A percentile compares a stretch with the other conserved stretches of the same genome.
Evolutionary conservation across 495 filamentous ascomycete species (phyloP).

Genomic region (Bryoglossum gracile): DNA sequence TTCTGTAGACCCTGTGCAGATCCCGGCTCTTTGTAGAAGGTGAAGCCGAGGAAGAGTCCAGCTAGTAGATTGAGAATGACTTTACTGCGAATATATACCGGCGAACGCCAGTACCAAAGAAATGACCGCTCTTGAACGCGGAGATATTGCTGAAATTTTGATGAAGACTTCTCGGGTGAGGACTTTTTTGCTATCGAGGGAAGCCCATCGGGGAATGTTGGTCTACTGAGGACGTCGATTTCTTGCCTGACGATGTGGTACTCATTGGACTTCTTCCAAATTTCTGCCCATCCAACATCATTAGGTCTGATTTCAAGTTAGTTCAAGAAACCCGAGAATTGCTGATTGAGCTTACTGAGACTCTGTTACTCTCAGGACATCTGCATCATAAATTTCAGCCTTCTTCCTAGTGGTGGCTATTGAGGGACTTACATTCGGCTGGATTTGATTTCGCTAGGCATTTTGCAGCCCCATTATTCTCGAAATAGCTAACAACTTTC

Average conservation of each 20-base stretch:
- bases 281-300: background rate
- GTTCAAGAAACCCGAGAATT: slow-evolving; percentile 87
- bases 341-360: slow-evolving; percentile 53
- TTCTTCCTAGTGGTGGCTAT: no score
- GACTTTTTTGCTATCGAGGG: background rate
- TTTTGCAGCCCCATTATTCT: slow-evolving; percentile 58
- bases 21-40: slow-evolving; percentile 67
- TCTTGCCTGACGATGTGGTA: background rate
- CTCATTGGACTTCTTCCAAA: background rate
- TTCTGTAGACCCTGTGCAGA: slow-evolving; percentile 75
- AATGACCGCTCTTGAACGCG: slow-evolving; percentile 59
- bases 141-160: slow-evolving; percentile 45
- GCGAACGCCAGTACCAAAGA: slow-evolving; percentile 85
- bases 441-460: slow-evolving; percentile 71
- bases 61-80: slow-evolving; percentile 43
- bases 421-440: slow-evolving; percentile 96
- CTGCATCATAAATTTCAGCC: no score
- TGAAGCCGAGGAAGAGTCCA: slow-evolving; percentile 79
- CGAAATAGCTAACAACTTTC: slow-evolving; percentile 59
- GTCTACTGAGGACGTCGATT: background rate
- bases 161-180: slow-evolving; percentile 38
- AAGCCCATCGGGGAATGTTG: background rate
- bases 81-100: slow-evolving; percentile 77
- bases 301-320: slow-evolving; percentile 38
- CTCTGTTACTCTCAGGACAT: background rate